Percentiles rank a stretch among this genome's conserved stretches.
phyloP scores from a whole-genome alignment of 257 asterid genomes.

The Galeopsis tetrahit region DNA sequence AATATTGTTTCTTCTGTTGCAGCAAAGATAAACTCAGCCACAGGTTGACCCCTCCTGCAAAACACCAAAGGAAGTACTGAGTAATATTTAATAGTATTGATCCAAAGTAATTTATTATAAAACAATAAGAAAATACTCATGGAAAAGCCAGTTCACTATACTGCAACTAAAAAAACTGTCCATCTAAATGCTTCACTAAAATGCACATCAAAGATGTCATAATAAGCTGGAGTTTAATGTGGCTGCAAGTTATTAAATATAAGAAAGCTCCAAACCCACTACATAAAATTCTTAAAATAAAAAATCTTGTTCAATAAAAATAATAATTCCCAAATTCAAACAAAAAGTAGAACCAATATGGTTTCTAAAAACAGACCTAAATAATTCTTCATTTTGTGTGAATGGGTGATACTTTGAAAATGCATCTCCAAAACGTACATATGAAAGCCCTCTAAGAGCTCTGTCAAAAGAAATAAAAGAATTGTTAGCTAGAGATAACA shows the following conservation, averaged over 20 bases:
- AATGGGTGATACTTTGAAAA: constrained; percentile 84
- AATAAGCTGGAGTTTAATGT: constrained; percentile 23
- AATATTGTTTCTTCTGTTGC: constrained; percentile 94
- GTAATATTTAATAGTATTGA: not conserved
- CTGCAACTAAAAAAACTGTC: constrained; percentile 2
- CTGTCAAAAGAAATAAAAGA: constrained; percentile 54
- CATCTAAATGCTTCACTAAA: constrained; percentile 27
- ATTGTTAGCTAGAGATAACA: constrained; percentile 34
- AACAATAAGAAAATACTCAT: constrained; percentile 20
- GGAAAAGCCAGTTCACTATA: constrained; percentile 19
- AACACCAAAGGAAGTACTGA: constrained; percentile 29
- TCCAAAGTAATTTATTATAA: not conserved
- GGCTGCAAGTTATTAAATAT: constrained; percentile 9
- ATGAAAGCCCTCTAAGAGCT: constrained; percentile 85
- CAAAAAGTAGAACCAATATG: constrained; percentile 26
- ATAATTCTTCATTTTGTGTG: constrained; percentile 80
- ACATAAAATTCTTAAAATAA: not conserved
- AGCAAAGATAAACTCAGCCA: constrained; percentile 89
- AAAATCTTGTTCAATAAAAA: not conserved
- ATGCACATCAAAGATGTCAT: constrained; percentile 27
- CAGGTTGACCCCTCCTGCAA: constrained; percentile 96
- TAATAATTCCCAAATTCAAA: constrained; percentile 25
- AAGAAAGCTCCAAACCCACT: constrained; percentile 14
- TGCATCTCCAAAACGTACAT: constrained; percentile 88
- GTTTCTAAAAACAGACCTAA: constrained; percentile 59